Evolutionary conservation across 192 early-diverging fungal species (phyloP).

Genomic region (Paraglomus occultum): DNA sequence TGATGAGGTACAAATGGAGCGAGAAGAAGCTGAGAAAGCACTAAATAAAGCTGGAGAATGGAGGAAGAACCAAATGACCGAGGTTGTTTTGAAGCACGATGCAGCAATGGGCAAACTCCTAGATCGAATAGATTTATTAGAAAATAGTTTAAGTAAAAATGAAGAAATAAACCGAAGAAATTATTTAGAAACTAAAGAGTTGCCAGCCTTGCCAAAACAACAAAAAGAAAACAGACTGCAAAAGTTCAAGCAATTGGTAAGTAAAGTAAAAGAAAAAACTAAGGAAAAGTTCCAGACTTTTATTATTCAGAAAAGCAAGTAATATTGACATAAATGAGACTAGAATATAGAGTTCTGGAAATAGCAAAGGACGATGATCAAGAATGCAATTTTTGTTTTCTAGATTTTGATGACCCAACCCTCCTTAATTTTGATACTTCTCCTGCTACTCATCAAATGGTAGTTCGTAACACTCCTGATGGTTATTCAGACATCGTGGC

Average conservation of each 20-base stretch:
- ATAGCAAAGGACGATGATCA: neutral
- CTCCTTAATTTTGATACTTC: constrained; percentile 10
- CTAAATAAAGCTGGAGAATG: no score
- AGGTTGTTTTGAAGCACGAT: no score
- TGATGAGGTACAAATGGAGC: no score
- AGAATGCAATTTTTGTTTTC: constrained; percentile 17
- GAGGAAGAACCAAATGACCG: no score
- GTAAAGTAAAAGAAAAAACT: no score
- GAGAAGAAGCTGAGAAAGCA: no score
- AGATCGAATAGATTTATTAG: no score
- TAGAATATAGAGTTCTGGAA: constrained; percentile 25
- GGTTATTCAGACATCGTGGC: constrained; percentile 5
- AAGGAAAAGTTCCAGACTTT: neutral
- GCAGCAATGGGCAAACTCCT: no score
- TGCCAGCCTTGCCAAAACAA: neutral
- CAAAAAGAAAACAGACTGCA: neutral
- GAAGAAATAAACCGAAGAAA: no score
- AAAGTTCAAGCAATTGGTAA: no score
- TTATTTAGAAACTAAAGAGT: neutral
- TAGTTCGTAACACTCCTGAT: constrained; percentile 7
- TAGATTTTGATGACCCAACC: constrained; percentile 4
- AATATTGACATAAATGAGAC: constrained; percentile 20
- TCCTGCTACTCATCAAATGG: constrained; percentile 15
- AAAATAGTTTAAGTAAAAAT: no score
- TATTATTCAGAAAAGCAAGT: constrained; percentile 21